These are phyloP conservation scores for Blastomyces gilchristii DNA, from an alignment of 2,329 filamentous ascomycete genomes.

Conservation along the genomic window DNA sequence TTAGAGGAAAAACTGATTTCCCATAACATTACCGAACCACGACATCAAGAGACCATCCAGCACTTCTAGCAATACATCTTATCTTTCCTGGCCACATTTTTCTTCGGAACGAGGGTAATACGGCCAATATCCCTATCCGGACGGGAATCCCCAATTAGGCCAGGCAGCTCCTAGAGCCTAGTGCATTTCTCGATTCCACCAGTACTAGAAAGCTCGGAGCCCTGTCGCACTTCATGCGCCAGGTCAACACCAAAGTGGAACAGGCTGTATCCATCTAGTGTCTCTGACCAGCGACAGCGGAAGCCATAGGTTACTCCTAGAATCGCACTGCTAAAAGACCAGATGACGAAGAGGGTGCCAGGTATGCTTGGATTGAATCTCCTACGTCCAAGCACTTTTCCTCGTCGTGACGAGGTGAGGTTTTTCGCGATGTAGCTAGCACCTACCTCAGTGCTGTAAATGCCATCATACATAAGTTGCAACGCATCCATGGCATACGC, in stretches of 20 bases:
- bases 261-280: conserved; percentile 12
- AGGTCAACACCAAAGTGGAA: conserved; percentile 12
- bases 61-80: not conserved
- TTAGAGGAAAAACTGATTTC: too few relatives aligned
- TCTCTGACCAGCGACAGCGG: conserved; percentile 12
- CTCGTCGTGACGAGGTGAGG: conserved; percentile 4
- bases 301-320: conserved; percentile 10
- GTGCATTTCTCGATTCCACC: not conserved
- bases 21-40: not conserved
- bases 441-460: not conserved
- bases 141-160: not conserved
- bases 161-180: not conserved
- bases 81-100: conserved; percentile 1
- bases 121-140: not conserved
- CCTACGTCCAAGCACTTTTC: conserved; percentile 7
- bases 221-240: not conserved
- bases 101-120: not conserved
- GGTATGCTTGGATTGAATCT: not conserved
- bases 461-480: conserved; percentile 10
- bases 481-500: conserved; percentile 7
- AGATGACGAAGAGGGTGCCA: conserved; percentile 7
- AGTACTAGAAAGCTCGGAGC: not conserved
- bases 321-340: conserved; percentile 8
- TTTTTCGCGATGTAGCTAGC: conserved; percentile 3
- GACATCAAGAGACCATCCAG: not conserved